Conservation (phyloP, 208 protist species). For the Naegleria fowleri region DNA sequence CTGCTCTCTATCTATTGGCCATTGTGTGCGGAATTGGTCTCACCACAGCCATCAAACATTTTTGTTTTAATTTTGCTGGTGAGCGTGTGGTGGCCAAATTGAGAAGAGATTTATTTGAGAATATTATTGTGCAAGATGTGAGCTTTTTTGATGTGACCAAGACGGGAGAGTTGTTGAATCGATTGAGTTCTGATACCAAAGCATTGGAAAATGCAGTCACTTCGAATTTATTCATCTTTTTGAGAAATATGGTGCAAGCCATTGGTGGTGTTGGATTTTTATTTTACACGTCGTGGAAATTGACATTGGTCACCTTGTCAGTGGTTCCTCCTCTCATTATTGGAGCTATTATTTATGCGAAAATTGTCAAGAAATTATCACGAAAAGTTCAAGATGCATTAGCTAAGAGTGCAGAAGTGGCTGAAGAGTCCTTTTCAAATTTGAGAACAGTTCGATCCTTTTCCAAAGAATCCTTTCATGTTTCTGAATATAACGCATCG, state of each 20-base stretch:
- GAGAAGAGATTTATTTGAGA: not conserved
- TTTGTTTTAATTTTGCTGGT: not conserved
- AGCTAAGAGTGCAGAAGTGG: conserved; percentile 52
- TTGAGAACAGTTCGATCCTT: conserved; percentile 60
- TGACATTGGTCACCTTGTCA: not conserved
- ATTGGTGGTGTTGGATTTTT: not conserved
- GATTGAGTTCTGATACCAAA: not conserved
- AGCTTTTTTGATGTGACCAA: not conserved
- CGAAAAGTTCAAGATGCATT: conserved; percentile 46
- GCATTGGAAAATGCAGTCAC: not conserved
- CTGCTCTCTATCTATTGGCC: not conserved
- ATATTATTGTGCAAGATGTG: not conserved
- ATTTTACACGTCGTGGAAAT: not conserved
- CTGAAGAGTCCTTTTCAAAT: conserved; percentile 57
- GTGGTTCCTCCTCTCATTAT: not conserved
- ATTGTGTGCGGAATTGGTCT: not conserved
- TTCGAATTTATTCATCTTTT: not conserved
- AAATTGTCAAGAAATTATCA: not conserved
- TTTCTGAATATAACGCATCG: conserved; percentile 42
- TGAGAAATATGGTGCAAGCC: not conserved
- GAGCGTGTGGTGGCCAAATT: not conserved
- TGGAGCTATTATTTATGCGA: not conserved
- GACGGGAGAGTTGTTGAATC: not conserved
- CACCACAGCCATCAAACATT: not conserved
- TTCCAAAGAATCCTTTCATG: conserved; percentile 52